Conservation (phyloP, 2,329 filamentous ascomycete species). For the Neocatenulostroma microsporum region DNA sequence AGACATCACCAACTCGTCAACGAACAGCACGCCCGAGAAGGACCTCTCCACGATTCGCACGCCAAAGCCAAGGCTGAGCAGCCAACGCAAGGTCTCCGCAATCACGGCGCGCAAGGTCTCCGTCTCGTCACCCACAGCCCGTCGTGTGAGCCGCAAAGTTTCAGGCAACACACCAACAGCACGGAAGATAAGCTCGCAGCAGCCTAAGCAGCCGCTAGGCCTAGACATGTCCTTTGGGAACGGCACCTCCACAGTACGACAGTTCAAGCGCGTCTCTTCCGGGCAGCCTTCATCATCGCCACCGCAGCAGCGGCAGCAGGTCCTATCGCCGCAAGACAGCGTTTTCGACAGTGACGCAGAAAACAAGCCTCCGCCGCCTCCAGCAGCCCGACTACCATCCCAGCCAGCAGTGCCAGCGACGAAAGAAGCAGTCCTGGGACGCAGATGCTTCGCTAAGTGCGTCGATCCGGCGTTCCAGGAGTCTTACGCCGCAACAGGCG, state of each 20-base stretch:
- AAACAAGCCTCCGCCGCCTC: constrained; percentile 50
- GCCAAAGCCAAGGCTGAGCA: constrained; percentile 24
- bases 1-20: constrained; percentile 18
- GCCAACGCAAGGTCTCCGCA: constrained; percentile 32
- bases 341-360: constrained; percentile 48
- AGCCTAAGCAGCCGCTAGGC: constrained; percentile 66
- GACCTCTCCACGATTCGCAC: constrained; percentile 32
- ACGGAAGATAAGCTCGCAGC: constrained; percentile 35
- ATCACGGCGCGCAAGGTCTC: constrained; percentile 32
- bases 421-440: constrained; percentile 77
- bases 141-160: constrained; percentile 25
- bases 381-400: constrained; percentile 7
- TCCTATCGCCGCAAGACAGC: constrained; percentile 22
- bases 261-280: constrained; percentile 77
- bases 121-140: constrained; percentile 26
- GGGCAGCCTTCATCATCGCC: constrained; percentile 17
- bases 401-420: constrained; percentile 30
- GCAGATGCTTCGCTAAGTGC: constrained; percentile 71
- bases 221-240: constrained; percentile 92
- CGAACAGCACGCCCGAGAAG: constrained; percentile 17
- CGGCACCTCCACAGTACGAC: constrained; percentile 79
- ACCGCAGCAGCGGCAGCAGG: constrained; percentile 10
- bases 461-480: constrained; percentile 80
- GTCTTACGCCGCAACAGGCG: constrained; percentile 67
- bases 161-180: constrained; percentile 37